phyloP scores from a whole-genome alignment of 2,329 filamentous ascomycete species.

The Exophiala oligosperma region DNA sequence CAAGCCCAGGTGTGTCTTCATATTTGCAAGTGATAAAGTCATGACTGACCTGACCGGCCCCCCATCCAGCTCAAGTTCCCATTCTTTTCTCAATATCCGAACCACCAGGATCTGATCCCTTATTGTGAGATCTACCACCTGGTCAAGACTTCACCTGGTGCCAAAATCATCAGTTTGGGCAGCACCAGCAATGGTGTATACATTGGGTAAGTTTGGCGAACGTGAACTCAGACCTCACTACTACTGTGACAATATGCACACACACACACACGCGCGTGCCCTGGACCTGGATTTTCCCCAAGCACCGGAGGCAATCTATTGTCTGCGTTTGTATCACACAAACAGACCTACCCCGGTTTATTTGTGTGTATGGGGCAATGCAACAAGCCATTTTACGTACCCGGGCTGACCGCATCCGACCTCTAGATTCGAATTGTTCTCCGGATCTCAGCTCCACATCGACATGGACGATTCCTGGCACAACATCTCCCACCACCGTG shows the following conservation, averaged over 20 bases:
- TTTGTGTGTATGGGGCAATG: neutral
- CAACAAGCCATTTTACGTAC: no score
- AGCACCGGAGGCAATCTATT: neutral
- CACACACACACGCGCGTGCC: no score
- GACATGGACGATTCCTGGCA: constrained; percentile 31
- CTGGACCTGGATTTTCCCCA: no score
- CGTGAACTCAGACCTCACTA: neutral
- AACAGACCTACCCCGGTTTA: neutral
- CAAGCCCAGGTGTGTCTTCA: no score
- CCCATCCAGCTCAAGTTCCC: constrained; percentile 27
- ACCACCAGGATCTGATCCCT: constrained; percentile 26
- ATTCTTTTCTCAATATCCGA: constrained; percentile 25
- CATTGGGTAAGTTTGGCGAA: constrained; percentile 26
- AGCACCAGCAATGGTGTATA: constrained; percentile 27
- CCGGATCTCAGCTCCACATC: constrained; percentile 30
- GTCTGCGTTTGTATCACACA: neutral
- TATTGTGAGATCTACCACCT: constrained; percentile 30
- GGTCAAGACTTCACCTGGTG: constrained; percentile 29
- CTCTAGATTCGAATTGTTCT: constrained; percentile 28
- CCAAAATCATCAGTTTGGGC: constrained; percentile 28
- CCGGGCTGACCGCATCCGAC: neutral
- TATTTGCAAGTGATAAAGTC: no score
- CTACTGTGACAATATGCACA: neutral
- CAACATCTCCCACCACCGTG: constrained; percentile 29
- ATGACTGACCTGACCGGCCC: neutral